Conservation (phyloP, 2,329 filamentous ascomycete genomes). For the Dothidotthia symphoricarpi region DNA sequence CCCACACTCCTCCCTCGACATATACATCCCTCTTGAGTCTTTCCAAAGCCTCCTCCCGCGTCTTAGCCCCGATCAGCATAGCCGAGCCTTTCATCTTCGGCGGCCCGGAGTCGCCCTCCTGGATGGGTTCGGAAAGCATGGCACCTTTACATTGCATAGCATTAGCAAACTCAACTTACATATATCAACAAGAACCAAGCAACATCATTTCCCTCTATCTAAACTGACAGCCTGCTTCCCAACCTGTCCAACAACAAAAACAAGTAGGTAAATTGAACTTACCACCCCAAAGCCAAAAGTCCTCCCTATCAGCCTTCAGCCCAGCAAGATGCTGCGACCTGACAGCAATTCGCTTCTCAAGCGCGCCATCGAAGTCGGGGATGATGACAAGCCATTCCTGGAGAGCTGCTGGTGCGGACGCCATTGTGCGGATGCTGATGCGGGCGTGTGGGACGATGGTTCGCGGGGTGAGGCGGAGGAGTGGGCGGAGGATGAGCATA, state of each 20-base stretch:
- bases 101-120: conserved; percentile 57
- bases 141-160: conserved; percentile 21
- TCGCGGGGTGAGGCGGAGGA: conserved; percentile 1
- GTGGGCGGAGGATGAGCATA: not conserved
- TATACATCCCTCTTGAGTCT: conserved; percentile 72
- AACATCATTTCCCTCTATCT: too few species aligned
- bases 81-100: conserved; percentile 73
- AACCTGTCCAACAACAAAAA: conserved; percentile 4
- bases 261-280: too few species aligned
- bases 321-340: conserved; percentile 38
- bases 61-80: conserved; percentile 65
- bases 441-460: not conserved
- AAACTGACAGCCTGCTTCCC: too few species aligned
- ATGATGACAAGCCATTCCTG: conserved; percentile 54
- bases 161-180: not conserved
- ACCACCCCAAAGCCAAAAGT: conserved; percentile 41
- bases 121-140: conserved; percentile 45
- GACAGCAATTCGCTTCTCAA: conserved; percentile 46
- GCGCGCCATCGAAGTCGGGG: conserved; percentile 45
- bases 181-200: not conserved
- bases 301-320: conserved; percentile 27
- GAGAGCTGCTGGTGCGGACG: conserved; percentile 20
- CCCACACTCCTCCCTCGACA: conserved; percentile 71
- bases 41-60: conserved; percentile 67
- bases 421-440: conserved; percentile 4